Evolutionary conservation across 2,329 filamentous ascomycete species (phyloP), one percentile per base, ranked within the genome.

Genomic region (Penicillium crustosum): DNA sequence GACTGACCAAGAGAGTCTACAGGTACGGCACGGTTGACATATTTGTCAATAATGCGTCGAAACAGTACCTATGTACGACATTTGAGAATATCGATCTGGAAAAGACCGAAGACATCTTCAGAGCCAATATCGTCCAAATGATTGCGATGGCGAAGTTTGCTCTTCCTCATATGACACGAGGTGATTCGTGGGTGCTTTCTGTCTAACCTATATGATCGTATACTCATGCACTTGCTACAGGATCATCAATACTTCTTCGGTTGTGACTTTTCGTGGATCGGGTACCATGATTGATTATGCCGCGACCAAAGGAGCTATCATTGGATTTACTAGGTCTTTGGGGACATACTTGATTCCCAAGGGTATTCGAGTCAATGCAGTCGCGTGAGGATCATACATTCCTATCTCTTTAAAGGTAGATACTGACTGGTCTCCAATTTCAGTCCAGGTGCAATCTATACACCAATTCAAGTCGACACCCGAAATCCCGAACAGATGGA

Each of bases 81-180:
- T 78, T 85, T 21, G 73, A 75, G 35, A 77, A 85, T 68, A 56
- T 49, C 17, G 51, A 64, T 65, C 75, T 86, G 0, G 77, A 82
- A 15, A 72, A 78, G 0, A 81, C 86, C 0, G 81, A 85, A 60
- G 81, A 79, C 61, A 82, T 80, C 0, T 87, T 86, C 75, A 78
- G 78, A 44, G 80, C 77, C 59, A 86, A 86, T 59, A 81, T 86
- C 33, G 63, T 84, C 9, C 78, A 81, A 54, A 85, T 85, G 75
- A 83, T 86, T 65, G 82, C 82, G n/a, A 74, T 86, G 59, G 81
- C 81, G 6, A 86, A 86, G 66, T 85, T 79, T 59, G 77, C 82
- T 0, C 68, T 86, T 8, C 79, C 79, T 6, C 79, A 85, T 62
- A 83, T 86, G 82, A 75, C 78, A 55, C 77, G 73, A 50, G 81